Percentiles rank a stretch among this genome's conserved stretches.
These are phyloP conservation scores for Lenwebbia sp. DNA, from an alignment of 345 rosid genomes.

Conservation along the genomic window DNA sequence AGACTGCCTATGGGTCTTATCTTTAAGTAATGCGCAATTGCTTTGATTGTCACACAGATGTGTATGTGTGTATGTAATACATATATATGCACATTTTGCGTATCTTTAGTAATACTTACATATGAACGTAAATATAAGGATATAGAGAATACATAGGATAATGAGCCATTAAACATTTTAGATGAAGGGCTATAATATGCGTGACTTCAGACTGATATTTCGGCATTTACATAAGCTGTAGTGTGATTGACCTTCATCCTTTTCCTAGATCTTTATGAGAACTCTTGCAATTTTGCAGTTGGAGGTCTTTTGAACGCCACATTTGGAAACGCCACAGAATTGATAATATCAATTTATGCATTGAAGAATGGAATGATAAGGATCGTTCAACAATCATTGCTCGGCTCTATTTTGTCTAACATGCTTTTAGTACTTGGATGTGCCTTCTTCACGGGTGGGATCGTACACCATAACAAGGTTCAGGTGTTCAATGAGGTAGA, in stretches of 20 bases:
- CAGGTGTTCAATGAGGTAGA: conserved; percentile 34
- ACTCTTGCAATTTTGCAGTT: conserved; percentile 15
- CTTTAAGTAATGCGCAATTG: not conserved
- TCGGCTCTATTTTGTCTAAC: conserved; percentile 43
- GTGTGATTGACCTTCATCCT: not conserved
- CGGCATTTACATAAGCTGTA: not conserved
- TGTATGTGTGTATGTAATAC: not conserved
- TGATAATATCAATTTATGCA: conserved; percentile 42
- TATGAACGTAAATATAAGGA: not conserved
- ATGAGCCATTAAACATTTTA: not conserved
- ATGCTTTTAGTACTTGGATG: conserved; percentile 53
- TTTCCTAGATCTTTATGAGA: not conserved
- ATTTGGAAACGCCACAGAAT: conserved; percentile 42
- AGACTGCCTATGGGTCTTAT: not conserved
- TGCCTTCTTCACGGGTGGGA: conserved; percentile 39
- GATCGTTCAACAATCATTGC: conserved; percentile 43
- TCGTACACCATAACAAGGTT: conserved; percentile 24
- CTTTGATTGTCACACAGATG: not conserved
- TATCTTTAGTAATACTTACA: not conserved
- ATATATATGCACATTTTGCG: not conserved
- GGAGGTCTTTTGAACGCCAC: conserved; percentile 44
- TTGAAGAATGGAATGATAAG: conserved; percentile 28
- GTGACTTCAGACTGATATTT: not conserved
- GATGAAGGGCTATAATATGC: not conserved
- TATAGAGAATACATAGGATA: not conserved